Evolutionary conservation across 257 asterid species (phyloP).

Genomic region (Nicotiana knightiana): DNA sequence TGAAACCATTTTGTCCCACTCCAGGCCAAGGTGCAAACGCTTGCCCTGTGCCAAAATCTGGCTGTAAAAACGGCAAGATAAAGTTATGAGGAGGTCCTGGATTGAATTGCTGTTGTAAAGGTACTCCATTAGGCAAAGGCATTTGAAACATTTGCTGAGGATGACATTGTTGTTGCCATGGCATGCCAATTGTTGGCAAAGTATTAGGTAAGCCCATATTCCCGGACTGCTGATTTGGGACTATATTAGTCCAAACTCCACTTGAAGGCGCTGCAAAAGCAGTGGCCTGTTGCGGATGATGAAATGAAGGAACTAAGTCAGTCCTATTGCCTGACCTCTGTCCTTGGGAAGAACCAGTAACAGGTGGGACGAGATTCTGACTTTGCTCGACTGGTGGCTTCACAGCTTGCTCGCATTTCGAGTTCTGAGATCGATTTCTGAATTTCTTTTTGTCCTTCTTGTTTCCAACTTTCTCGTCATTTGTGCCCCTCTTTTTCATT

Average conservation of each 20-base stretch:
- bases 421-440: slow-evolving; percentile 29
- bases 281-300: slow-evolving; percentile 28
- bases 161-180: slow-evolving; percentile 49
- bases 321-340: slow-evolving; percentile 18
- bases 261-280: slow-evolving; percentile 33
- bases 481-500: slow-evolving; percentile 65
- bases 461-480: slow-evolving; percentile 39
- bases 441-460: slow-evolving; percentile 34
- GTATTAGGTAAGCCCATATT: slow-evolving; percentile 33
- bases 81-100: slow-evolving; percentile 47
- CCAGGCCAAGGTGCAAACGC: slow-evolving; percentile 35
- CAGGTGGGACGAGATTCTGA: slow-evolving; percentile 19
- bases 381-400: slow-evolving; percentile 22
- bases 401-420: slow-evolving; percentile 16
- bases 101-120: slow-evolving; percentile 51
- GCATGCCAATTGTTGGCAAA: slow-evolving; percentile 41
- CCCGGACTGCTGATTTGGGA: slow-evolving; percentile 43
- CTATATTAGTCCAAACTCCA: slow-evolving; percentile 39
- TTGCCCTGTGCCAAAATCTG: slow-evolving; percentile 39
- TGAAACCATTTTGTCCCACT: slow-evolving; percentile 31
- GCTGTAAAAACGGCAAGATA: slow-evolving; percentile 30
- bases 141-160: slow-evolving; percentile 40
- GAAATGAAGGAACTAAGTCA: slow-evolving; percentile 31
- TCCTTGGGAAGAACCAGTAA: slow-evolving; percentile 28
- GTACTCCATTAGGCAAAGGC: slow-evolving; percentile 35